Base-by-base conservation (phyloP, 306 rosid genomes). In the Castanea mollissima region DNA sequence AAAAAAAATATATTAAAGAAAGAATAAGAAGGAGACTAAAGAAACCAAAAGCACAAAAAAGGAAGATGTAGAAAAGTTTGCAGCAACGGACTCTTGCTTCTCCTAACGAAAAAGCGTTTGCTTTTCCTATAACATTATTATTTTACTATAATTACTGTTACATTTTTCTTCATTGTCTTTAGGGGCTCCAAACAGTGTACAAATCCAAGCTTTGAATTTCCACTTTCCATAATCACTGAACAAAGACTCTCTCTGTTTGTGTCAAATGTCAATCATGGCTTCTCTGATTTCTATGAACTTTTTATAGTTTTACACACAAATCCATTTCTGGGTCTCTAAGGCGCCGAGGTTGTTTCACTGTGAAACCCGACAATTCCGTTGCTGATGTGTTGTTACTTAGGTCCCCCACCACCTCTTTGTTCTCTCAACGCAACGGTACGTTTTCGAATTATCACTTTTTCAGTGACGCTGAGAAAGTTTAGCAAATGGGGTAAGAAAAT, bases 91-190 rank as follows among this genome's bases (percentile, higher is more conserved):
- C 83, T 78, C 46, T 64, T 27, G 64, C 38, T 76, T 38, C 8
- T 46, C 19, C 73, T 58, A 68, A 70, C 27, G 10, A 63, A 25
- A 63, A 63, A 76, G 83, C 80, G 75, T 76, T 69, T 86, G 84
- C 70, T 85, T 85, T 73, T 25, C 76, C 70, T 72, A 56, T 69
- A 75, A 77, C 80, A 85, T 75, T 9, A 49, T 85, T 83, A 76
- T 65, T 31, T 34, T 84, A 27, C 9, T 23, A 21, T 25, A 55
- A 35, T 70, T 21, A 79, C 56, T 75, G 12, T 79, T 78, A 69
- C 76, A 16, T 59, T 41, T 55, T 65, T 46, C 72, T 34, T 18
- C 27, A 8, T 34, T 67, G 14, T 10, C 6, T 67, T 18, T 59
- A 1, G 49, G 60, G 68, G 55, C 76, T 80, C 65, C 75, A 63